These are phyloP conservation scores for Umbelopsis sp. DNA, from an alignment of 192 early-diverging fungal genomes.

Conservation along the genomic window DNA sequence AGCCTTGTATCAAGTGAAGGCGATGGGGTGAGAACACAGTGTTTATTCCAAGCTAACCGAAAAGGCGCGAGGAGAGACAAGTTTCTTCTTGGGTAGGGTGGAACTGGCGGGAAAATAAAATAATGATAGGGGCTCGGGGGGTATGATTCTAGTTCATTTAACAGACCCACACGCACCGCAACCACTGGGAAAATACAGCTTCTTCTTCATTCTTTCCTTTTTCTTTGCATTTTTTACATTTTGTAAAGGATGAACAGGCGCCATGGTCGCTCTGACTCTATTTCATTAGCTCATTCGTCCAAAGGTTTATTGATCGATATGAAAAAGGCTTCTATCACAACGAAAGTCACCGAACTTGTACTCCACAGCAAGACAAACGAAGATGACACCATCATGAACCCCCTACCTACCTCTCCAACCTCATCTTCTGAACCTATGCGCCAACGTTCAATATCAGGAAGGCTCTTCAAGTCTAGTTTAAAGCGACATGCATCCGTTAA, in stretches of 20 bases:
- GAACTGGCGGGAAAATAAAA: too few relatives aligned
- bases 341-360: neutral
- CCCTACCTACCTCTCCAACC: neutral
- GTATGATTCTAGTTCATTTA: neutral
- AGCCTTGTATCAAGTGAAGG: too few relatives aligned
- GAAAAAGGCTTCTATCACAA: neutral
- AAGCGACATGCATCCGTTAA: conserved; percentile 3
- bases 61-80: too few relatives aligned
- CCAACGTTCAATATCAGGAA: conserved; percentile 3
- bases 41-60: too few relatives aligned
- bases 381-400: conserved; percentile 1
- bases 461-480: neutral
- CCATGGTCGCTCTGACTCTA: neutral
- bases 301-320: neutral
- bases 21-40: too few relatives aligned
- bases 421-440: neutral
- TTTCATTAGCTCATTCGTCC: neutral
- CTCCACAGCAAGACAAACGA: neutral
- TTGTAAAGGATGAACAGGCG: neutral
- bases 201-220: neutral
- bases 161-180: neutral
- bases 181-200: neutral
- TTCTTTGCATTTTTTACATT: neutral
- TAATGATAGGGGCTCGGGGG: neutral
- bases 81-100: too few relatives aligned